These are phyloP conservation scores for Naganishia sp. DNA, from an alignment of 1,284 basidiomycete species.

Conservation along the genomic window DNA sequence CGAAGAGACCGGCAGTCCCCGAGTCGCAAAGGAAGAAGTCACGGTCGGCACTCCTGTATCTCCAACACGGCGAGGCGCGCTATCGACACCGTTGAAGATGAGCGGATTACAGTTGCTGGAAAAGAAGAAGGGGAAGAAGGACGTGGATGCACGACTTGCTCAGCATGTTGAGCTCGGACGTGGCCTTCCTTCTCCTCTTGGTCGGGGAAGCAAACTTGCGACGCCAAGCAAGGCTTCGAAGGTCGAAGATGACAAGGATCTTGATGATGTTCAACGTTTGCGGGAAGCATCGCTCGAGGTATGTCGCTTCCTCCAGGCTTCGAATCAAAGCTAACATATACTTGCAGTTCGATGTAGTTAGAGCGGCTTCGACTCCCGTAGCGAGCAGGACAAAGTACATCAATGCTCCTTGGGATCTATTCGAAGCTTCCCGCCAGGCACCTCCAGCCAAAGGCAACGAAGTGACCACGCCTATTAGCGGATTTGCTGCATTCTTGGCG, in stretches of 20 bases:
- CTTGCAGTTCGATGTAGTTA: constrained; percentile 19
- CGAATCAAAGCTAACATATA: neutral
- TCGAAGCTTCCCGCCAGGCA: neutral
- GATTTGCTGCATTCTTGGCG: constrained; percentile 25
- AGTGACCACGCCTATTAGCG: neutral
- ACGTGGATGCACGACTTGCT: neutral
- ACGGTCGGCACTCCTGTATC: constrained; percentile 7
- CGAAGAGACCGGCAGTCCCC: constrained; percentile 22
- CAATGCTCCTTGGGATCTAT: neutral
- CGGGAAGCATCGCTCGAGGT: constrained; percentile 26
- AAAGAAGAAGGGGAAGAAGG: constrained; percentile 4
- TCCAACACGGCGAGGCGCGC: constrained; percentile 1
- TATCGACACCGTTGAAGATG: constrained; percentile 1
- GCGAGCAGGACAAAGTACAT: neutral
- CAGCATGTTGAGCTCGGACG: constrained; percentile 12
- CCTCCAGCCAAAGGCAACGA: neutral
- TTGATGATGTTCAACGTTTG: constrained; percentile 18
- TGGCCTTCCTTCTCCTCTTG: constrained; percentile 15
- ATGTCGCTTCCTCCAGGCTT: neutral
- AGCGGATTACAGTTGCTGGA: constrained; percentile 5
- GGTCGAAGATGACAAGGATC: constrained; percentile 10
- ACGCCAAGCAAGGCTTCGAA: neutral
- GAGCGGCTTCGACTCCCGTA: constrained; percentile 8
- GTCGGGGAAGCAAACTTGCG: neutral
- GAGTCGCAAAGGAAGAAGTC: constrained; percentile 1